A percentile compares a stretch with the other conserved stretches of the same genome.
These are phyloP conservation scores for Acacia melanoxylon DNA, from an alignment of 306 rosid genomes.

Conservation along the genomic window DNA sequence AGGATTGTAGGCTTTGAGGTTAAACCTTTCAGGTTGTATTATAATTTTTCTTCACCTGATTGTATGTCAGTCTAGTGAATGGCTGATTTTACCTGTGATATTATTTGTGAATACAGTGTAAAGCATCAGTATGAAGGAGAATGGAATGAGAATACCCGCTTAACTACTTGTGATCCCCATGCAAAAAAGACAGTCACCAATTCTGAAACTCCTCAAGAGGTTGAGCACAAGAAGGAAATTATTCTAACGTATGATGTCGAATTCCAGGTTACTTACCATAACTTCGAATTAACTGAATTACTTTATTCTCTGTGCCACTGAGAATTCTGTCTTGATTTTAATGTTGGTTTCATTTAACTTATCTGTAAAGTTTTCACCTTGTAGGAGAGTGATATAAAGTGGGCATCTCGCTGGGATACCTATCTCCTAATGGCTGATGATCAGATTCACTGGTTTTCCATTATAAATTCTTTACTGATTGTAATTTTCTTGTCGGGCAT, in stretches of 20 bases:
- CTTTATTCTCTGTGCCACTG: background rate
- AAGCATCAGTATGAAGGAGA: constrained; percentile 61
- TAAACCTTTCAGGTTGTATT: constrained; percentile 63
- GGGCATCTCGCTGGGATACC: constrained; percentile 99
- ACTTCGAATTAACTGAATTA: background rate
- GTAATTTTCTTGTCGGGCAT: constrained; percentile 90
- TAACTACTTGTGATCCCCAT: constrained; percentile 74
- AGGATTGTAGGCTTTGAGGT: constrained; percentile 83
- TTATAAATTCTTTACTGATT: constrained; percentile 84
- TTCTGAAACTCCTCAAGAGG: constrained; percentile 78
- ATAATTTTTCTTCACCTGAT: constrained; percentile 1
- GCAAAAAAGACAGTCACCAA: constrained; percentile 50
- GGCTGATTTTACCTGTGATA: background rate
- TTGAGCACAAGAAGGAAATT: constrained; percentile 70
- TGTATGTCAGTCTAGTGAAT: background rate
- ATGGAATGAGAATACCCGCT: constrained; percentile 49
- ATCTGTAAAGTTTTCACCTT: constrained; percentile 6
- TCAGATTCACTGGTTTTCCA: constrained; percentile 97
- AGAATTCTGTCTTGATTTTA: constrained; percentile 7
- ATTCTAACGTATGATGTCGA: constrained; percentile 89
- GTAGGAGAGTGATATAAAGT: constrained; percentile 87
- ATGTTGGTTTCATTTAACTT: background rate
- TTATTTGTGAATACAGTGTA: constrained; percentile 43
- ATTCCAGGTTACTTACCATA: constrained; percentile 63
- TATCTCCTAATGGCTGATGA: constrained; percentile 97